Conservation (phyloP, 768 basidiomycete genomes). For the Cystofilobasidium capitatum region DNA sequence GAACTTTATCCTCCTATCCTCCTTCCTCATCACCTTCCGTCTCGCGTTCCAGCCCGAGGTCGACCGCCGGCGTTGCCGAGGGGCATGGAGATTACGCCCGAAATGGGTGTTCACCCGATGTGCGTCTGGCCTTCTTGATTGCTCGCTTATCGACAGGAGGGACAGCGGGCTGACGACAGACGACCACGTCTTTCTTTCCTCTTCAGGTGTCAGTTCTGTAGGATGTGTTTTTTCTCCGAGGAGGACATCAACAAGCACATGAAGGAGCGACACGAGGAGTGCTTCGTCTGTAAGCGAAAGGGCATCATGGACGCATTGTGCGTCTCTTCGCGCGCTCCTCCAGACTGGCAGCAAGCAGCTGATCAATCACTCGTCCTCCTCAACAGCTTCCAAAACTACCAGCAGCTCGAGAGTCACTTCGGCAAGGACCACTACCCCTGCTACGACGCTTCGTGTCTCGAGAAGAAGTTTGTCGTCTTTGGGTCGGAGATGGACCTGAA, state of each 20-base stretch:
- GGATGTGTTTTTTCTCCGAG: slow-evolving; percentile 83
- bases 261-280: slow-evolving; percentile 89
- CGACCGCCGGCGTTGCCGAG: slow-evolving; percentile 29
- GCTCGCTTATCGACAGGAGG: neutral
- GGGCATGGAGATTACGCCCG: slow-evolving; percentile 25
- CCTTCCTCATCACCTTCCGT: slow-evolving; percentile 67
- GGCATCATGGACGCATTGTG: slow-evolving; percentile 77
- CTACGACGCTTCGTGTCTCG: slow-evolving; percentile 58
- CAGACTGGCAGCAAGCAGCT: neutral
- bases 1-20: slow-evolving; percentile 61
- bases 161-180: neutral
- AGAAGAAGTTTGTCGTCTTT: slow-evolving; percentile 91
- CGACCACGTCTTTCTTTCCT: neutral
- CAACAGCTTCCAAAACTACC: slow-evolving; percentile 65
- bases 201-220: slow-evolving; percentile 64
- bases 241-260: slow-evolving; percentile 92
- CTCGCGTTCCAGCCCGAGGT: slow-evolving; percentile 43
- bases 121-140: slow-evolving; percentile 27
- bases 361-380: slow-evolving; percentile 3
- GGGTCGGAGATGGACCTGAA: slow-evolving; percentile 74
- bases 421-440: slow-evolving; percentile 67
- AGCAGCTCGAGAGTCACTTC: slow-evolving; percentile 68
- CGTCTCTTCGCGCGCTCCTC: slow-evolving; percentile 37
- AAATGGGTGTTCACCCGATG: slow-evolving; percentile 37
- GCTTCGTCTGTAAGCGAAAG: slow-evolving; percentile 81